phyloP scores from a whole-genome alignment of 441 rosid species.

The Arabidopsis lyrata region DNA sequence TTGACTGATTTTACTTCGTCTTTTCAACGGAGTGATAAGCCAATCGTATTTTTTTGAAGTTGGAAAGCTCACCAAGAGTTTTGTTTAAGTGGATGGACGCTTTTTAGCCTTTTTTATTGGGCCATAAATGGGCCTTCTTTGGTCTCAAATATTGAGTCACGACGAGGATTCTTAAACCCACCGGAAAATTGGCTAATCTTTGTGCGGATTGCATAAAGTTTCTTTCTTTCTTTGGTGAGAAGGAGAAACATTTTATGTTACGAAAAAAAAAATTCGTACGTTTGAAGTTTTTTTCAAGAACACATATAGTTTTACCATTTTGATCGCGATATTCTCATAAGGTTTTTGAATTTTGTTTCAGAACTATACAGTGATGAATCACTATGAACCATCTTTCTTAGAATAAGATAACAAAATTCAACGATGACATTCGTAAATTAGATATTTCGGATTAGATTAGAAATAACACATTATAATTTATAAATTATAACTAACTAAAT shows the following conservation, averaged over 20 bases:
- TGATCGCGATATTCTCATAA: background rate
- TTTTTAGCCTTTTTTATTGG: constrained; percentile 1
- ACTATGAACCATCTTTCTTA: background rate
- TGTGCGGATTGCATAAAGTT: too few relatives aligned
- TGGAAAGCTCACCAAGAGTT: background rate
- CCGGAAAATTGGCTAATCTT: too few relatives aligned
- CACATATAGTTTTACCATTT: too few relatives aligned
- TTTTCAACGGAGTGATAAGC: constrained; percentile 38
- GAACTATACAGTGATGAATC: background rate
- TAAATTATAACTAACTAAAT: too few relatives aligned
- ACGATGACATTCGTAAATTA: background rate
- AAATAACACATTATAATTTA: background rate
- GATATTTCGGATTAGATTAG: background rate
- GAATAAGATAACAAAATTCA: background rate
- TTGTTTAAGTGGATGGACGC: constrained; percentile 15
- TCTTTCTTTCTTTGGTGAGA: too few relatives aligned
- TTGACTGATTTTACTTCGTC: constrained; percentile 39
- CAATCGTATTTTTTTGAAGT: constrained; percentile 16
- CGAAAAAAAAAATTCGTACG: too few relatives aligned
- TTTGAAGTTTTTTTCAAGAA: too few relatives aligned
- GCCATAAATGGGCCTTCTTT: constrained; percentile 1
- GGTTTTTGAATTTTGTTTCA: background rate
- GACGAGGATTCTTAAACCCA: too few relatives aligned
- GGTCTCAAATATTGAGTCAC: background rate
- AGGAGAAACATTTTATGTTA: too few relatives aligned